phyloP scores from a whole-genome alignment of 2,329 filamentous ascomycete species.

The Akanthomyces muscarius region DNA sequence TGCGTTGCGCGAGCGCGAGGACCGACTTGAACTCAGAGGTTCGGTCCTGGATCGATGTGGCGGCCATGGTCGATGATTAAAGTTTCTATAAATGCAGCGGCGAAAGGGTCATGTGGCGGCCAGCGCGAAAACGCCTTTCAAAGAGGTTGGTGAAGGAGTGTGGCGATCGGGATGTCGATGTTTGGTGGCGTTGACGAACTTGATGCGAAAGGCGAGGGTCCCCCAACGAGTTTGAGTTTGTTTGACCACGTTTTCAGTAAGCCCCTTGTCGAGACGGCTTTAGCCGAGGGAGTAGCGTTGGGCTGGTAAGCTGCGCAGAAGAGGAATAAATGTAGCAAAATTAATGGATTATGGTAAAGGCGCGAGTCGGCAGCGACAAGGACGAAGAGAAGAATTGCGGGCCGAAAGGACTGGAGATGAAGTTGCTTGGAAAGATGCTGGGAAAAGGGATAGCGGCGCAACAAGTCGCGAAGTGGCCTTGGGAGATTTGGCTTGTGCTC shows the following conservation, averaged over 20 bases:
- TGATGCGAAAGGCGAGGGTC: not conserved
- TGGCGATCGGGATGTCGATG: not conserved
- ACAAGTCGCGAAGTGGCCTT: not conserved
- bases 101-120: conserved; percentile 27
- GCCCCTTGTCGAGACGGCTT: conserved; percentile 4
- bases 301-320: not conserved
- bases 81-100: not conserved
- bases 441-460: conserved; percentile 6
- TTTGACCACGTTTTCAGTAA: conserved; percentile 16
- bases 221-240: conserved; percentile 8
- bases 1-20: conserved; percentile 77
- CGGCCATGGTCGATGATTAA: conserved; percentile 46
- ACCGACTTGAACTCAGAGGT: conserved; percentile 94
- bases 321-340: not conserved
- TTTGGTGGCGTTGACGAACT: not conserved
- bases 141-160: conserved; percentile 2
- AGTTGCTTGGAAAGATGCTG: not conserved
- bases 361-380: not conserved
- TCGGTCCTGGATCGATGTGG: conserved; percentile 87
- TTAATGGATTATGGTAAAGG: conserved; percentile 2
- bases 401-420: conserved; percentile 8
- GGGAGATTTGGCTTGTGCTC: not conserved
- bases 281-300: conserved; percentile 12
- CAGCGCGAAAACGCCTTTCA: conserved; percentile 28
- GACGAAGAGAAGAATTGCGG: not conserved